A percentile compares a stretch with the other conserved stretches of the same genome.
phyloP scores from a whole-genome alignment of 2,329 filamentous ascomycete species.

The Venturia asperata region DNA sequence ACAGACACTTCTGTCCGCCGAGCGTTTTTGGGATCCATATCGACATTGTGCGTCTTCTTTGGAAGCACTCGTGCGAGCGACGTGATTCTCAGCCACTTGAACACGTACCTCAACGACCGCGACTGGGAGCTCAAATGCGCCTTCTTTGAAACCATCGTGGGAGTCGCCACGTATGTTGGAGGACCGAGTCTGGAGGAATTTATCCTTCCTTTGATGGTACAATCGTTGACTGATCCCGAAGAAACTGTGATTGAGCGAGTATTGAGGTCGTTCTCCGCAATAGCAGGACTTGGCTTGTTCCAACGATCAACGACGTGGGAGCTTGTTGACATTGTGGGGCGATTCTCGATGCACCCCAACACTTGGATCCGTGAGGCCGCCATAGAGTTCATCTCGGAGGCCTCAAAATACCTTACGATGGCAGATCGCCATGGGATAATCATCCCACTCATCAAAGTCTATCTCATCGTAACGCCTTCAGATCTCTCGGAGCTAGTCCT shows the following conservation, averaged over 20 bases:
- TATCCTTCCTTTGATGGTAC: constrained; percentile 90
- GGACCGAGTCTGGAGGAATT: constrained; percentile 88
- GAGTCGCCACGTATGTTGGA: constrained; percentile 84
- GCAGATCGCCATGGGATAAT: constrained; percentile 82
- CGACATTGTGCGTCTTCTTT: constrained; percentile 90
- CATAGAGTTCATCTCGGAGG: constrained; percentile 71
- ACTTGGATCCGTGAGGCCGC: constrained; percentile 91
- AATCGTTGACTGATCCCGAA: constrained; percentile 85
- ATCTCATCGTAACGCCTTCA: constrained; percentile 65
- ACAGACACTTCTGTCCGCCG: constrained; percentile 76
- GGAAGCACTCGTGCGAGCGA: constrained; percentile 87
- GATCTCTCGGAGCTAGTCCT: constrained; percentile 65
- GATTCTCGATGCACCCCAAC: constrained; percentile 91
- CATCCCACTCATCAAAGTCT: constrained; percentile 71
- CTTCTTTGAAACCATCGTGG: constrained; percentile 92
- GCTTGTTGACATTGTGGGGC: constrained; percentile 70
- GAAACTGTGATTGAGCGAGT: constrained; percentile 91
- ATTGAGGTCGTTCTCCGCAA: constrained; percentile 76
- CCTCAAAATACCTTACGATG: constrained; percentile 65
- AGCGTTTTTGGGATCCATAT: constrained; percentile 85
- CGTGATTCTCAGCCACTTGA: constrained; percentile 90
- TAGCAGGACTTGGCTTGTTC: constrained; percentile 81
- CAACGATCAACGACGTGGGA: constrained; percentile 82
- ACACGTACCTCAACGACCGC: constrained; percentile 92
- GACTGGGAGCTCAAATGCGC: constrained; percentile 97